Evolutionary conservation across 352 stramenopile genomes (phyloP), one percentile per base, ranked within the genome.

Genomic region (Globisporangium sylvaticum): DNA sequence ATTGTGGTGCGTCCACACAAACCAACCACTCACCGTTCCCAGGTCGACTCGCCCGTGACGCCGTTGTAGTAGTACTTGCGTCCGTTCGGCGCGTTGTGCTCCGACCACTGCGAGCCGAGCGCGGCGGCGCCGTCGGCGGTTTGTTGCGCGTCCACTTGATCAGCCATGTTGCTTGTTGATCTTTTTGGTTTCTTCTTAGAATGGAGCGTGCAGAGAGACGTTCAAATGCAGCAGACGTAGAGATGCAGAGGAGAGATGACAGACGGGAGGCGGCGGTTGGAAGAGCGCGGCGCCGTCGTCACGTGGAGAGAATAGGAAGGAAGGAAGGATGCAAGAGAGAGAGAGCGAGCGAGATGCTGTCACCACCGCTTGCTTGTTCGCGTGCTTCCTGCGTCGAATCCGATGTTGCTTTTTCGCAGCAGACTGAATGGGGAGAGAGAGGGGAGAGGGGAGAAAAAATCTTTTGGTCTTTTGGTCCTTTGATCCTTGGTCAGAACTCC

Each of bases 41-140:
- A 98, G 46, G 81, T 95, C 22, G 89, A 96, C 68, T 96, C 90
- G 64, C 89, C 89, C 29, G 91, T 96, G 65, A 86, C 78, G 74
- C 86, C 80, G 74, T 97, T 97, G 83, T 97, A 97, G 75, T 92
- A 97, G 73, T 97, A 97, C 73, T 93, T 94, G 77, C 90, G 84
- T 62, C 91, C 91, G 67, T 97, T 94, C 32, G 90, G 91, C 14
- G 89, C 90, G 70, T 78, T 95, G 76, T 97, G 91, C 74, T 97
- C 91, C 60, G 90, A 94, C 91, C 91, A 97, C 64, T 89, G 79
- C 53, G 77, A 76, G 44, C 67, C 70, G 42, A 75, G 75, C 10
- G 75, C 67, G 32, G 71, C 75, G 37, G 71, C 72, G 56, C 72
- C 68, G 15, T 89, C 81, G 20, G 52, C 72, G 42, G 52, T 61